Conservation (phyloP, 495 filamentous ascomycete species). For the Xylaria venustula region DNA sequence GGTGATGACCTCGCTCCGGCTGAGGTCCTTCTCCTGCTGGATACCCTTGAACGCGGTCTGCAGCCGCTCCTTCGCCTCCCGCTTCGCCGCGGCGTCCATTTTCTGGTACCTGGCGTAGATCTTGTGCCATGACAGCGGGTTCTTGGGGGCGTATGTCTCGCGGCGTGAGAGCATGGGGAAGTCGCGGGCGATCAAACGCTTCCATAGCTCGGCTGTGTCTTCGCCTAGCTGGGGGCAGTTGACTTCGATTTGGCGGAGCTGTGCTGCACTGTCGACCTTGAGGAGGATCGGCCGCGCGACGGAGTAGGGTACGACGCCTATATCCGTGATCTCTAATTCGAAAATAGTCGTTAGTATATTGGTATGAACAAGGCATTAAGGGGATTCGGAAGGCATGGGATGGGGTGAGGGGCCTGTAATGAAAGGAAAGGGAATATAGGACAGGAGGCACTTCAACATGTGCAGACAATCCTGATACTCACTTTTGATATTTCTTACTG, state of each 20-base stretch:
- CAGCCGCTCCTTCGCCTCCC: conserved; percentile 46
- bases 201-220: conserved; percentile 33
- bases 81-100: conserved; percentile 48
- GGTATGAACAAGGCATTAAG: not conserved
- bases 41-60: conserved; percentile 24
- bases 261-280: conserved; percentile 28
- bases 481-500: conserved; percentile 30
- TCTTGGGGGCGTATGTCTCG: conserved; percentile 27
- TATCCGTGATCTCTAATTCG: conserved; percentile 20
- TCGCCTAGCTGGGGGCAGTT: conserved; percentile 34
- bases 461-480: not conserved
- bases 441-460: too few species aligned
- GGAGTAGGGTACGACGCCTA: conserved; percentile 18
- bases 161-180: conserved; percentile 24
- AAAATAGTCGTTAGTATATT: conserved; percentile 12
- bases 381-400: not conserved
- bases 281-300: conserved; percentile 25
- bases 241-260: conserved; percentile 39
- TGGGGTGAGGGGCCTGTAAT: conserved; percentile 12
- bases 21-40: conserved; percentile 29
- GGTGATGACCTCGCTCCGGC: conserved; percentile 27
- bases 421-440: not conserved
- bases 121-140: conserved; percentile 36
- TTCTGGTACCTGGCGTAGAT: conserved; percentile 38
- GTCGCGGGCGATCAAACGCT: conserved; percentile 36